These are phyloP conservation scores for Serendipita sp. DNA, from an alignment of 768 basidiomycete genomes.

Conservation along the genomic window DNA sequence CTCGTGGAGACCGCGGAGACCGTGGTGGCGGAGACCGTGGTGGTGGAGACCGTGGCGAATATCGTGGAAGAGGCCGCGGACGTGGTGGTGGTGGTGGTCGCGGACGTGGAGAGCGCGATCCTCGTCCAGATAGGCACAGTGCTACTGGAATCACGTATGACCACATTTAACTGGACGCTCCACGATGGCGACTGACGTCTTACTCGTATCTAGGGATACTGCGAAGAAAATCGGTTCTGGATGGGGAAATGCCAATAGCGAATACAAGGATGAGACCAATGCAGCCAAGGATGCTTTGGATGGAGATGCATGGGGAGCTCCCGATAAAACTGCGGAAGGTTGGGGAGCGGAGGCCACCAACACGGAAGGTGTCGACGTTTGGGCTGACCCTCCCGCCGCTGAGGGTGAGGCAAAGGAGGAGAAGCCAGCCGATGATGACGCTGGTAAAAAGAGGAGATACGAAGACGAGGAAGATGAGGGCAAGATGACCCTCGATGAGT, in stretches of 20 bases:
- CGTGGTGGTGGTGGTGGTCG: slow-evolving; percentile 29
- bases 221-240: slow-evolving; percentile 89
- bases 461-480: slow-evolving; percentile 73
- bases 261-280: slow-evolving; percentile 65
- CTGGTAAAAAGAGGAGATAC: slow-evolving; percentile 26
- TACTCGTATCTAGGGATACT: slow-evolving; percentile 47
- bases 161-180: neutral
- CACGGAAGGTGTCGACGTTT: slow-evolving; percentile 15
- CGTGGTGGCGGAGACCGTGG: slow-evolving; percentile 33
- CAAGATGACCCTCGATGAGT: slow-evolving; percentile 90
- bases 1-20: slow-evolving; percentile 14
- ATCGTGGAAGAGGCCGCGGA: slow-evolving; percentile 21
- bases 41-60: slow-evolving; percentile 21
- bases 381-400: slow-evolving; percentile 18
- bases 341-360: slow-evolving; percentile 16
- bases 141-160: slow-evolving; percentile 49
- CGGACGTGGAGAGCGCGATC: slow-evolving; percentile 41
- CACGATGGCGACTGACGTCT: neutral
- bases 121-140: slow-evolving; percentile 74
- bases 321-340: slow-evolving; percentile 21
- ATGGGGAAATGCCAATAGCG: slow-evolving; percentile 81
- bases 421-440: slow-evolving; percentile 27
- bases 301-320: slow-evolving; percentile 25
- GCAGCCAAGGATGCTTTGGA: slow-evolving; percentile 47
- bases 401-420: slow-evolving; percentile 22